These are phyloP conservation scores for Thelonectria blattea DNA, from an alignment of 2,329 filamentous ascomycete species.

Conservation along the genomic window DNA sequence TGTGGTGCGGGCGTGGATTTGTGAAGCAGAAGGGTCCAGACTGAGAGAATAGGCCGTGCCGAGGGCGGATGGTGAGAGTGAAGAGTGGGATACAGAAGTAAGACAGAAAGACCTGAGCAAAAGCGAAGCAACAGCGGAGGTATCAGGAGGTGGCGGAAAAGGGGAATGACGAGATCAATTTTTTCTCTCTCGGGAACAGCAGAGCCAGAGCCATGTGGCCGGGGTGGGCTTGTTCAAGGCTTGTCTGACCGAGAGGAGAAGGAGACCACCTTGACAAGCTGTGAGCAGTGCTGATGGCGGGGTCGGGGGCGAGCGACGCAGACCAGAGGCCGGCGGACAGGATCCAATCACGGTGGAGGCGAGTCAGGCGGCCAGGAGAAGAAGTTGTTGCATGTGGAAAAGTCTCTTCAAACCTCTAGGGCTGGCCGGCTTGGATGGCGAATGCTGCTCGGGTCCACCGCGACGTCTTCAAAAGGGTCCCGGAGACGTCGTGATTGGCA, in stretches of 20 bases:
- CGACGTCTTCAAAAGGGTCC: constrained; percentile 21
- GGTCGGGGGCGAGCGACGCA: constrained; percentile 34
- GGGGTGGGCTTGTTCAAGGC: constrained; percentile 37
- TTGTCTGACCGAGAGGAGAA: constrained; percentile 30
- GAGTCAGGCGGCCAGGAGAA: constrained; percentile 35
- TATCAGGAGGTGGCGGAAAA: constrained; percentile 22
- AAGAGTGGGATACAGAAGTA: constrained; percentile 20
- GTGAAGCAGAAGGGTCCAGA: constrained; percentile 24
- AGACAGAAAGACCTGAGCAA: constrained; percentile 4
- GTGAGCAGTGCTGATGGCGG: constrained; percentile 32
- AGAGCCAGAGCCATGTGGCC: constrained; percentile 35
- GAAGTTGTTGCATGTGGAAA: constrained; percentile 36
- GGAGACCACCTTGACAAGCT: constrained; percentile 6
- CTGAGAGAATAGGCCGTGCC: constrained; percentile 35
- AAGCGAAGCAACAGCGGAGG: constrained; percentile 10
- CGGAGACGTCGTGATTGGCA: constrained; percentile 31
- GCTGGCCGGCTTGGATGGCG: constrained; percentile 28
- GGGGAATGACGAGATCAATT: constrained; percentile 41
- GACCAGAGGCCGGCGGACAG: constrained; percentile 31
- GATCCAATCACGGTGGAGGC: constrained; percentile 36
- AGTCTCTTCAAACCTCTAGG: constrained; percentile 24
- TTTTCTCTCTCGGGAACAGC: constrained; percentile 36
- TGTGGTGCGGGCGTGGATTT: constrained; percentile 36
- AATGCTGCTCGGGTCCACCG: constrained; percentile 35
- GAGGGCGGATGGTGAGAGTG: constrained; percentile 34